Conservation (phyloP, 2,329 filamentous ascomycete species). For the Fusarium caatingaense region DNA sequence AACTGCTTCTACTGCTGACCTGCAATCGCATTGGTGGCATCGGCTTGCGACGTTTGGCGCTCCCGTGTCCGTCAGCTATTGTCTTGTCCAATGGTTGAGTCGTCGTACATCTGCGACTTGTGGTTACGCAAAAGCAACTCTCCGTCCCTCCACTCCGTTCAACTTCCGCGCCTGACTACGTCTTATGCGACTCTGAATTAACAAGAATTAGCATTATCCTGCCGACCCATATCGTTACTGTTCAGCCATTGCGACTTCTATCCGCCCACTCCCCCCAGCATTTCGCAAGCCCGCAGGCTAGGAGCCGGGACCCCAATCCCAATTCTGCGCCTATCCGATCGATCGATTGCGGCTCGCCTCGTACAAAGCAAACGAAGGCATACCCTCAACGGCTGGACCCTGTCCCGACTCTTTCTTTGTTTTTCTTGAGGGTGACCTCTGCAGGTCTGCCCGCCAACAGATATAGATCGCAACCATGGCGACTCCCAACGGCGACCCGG, state of each 20-base stretch:
- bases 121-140: conserved; percentile 44
- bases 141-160: conserved; percentile 36
- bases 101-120: conserved; percentile 37
- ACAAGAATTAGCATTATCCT: conserved; percentile 41
- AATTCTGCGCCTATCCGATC: conserved; percentile 32
- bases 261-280: conserved; percentile 16
- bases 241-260: conserved; percentile 32
- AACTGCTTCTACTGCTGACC: conserved; percentile 22
- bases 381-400: conserved; percentile 27
- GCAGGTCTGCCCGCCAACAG: conserved; percentile 39
- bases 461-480: conserved; percentile 46
- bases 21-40: conserved; percentile 36
- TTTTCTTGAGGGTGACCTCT: conserved; percentile 33
- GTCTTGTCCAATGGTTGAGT: conserved; percentile 30
- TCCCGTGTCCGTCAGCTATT: conserved; percentile 32
- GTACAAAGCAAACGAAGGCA: conserved; percentile 35
- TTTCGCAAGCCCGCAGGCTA: conserved; percentile 26
- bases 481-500: conserved; percentile 42
- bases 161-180: conserved; percentile 33
- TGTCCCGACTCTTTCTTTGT: conserved; percentile 23
- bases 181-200: conserved; percentile 36
- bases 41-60: conserved; percentile 38
- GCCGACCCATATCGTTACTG: conserved; percentile 18
- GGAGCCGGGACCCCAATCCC: conserved; percentile 27
- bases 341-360: conserved; percentile 32